Base-by-base conservation (phyloP, 768 basidiomycete genomes). In the Mycena latifolia region DNA sequence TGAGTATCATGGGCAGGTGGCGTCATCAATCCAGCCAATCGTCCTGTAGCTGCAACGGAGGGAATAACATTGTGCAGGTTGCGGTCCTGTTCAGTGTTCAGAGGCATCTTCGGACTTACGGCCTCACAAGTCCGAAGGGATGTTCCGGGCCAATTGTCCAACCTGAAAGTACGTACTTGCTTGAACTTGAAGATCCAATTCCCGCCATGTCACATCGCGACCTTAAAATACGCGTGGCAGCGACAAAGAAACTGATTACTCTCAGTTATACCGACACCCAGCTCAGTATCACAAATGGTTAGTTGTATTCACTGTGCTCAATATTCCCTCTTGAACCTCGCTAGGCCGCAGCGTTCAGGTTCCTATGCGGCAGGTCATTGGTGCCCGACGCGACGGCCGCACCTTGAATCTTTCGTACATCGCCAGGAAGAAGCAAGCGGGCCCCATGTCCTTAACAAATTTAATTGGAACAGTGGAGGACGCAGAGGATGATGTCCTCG, bases 281-380 rank as follows among this genome's bases (percentile, higher is more conserved):
- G 10, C 55, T 72, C 45, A 55, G 5, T n/a, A 56, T 72, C 33
- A 52, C 61, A 9, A 5, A 55, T 14, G 33, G 63, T 68, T 17
- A 39, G 55, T 52, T 37, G n/a, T n/a, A n/a, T 54, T 48, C 25
- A 60, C 25, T 24, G 22, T 33, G 5, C 31, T 55, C 50, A 10
- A 22, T 28, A 43, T 22, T 18, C 25, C 4, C 8, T 14, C 12
- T 37, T 10, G 43, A 54, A 48, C 35, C 0, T 46, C 31, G 50
- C 28, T 48, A 64, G 66, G 55, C 18, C 55, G 37, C 56, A 28
- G 59, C 50, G 28, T 58, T n/a, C 72, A 80, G 43, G 70, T 83
- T 55, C 78, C 84, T 45, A 65, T 84, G 45, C 80, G 81, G 33
- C 83, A 90, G 67, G 84, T 95, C 55, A 74, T 95, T 22, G 81